Evolutionary conservation across 257 asterid genomes (phyloP).

Genomic region (Cruciata laevipes): DNA sequence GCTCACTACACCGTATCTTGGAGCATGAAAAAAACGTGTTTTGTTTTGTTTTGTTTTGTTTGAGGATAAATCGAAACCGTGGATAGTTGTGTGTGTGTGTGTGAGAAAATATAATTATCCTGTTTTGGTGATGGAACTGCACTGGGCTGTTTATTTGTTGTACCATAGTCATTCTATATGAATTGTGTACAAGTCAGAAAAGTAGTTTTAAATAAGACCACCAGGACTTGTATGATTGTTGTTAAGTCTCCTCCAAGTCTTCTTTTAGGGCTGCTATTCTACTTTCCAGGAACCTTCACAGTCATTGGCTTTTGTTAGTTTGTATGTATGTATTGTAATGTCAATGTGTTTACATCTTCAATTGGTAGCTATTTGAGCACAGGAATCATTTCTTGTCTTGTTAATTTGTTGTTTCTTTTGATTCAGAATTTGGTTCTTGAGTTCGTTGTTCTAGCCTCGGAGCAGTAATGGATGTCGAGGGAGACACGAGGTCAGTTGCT

Average conservation of each 20-base stretch:
- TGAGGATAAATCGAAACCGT: neutral
- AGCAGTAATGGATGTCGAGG: neutral
- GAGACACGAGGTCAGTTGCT: too few relatives aligned
- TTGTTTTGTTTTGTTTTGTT: neutral
- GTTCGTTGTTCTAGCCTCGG: neutral
- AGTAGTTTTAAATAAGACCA: too few relatives aligned
- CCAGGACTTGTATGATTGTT: too few relatives aligned
- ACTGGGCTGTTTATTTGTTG: too few relatives aligned
- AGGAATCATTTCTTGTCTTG: neutral
- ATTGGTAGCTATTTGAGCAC: neutral
- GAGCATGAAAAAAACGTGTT: too few relatives aligned
- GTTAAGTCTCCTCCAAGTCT: constrained; percentile 3
- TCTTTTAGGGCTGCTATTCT: neutral
- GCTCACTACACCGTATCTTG: too few relatives aligned
- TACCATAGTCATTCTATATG: too few relatives aligned
- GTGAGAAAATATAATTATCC: too few relatives aligned
- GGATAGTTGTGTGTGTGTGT: too few relatives aligned
- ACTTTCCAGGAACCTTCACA: constrained; percentile 4
- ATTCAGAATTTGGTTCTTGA: neutral
- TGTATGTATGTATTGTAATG: constrained; percentile 16
- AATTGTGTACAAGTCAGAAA: too few relatives aligned
- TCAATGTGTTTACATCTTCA: neutral
- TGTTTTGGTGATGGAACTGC: too few relatives aligned
- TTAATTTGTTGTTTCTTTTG: too few relatives aligned
- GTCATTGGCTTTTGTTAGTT: neutral